phyloP scores from a whole-genome alignment of 768 basidiomycete species.

The Xerocomus spinulosus region DNA sequence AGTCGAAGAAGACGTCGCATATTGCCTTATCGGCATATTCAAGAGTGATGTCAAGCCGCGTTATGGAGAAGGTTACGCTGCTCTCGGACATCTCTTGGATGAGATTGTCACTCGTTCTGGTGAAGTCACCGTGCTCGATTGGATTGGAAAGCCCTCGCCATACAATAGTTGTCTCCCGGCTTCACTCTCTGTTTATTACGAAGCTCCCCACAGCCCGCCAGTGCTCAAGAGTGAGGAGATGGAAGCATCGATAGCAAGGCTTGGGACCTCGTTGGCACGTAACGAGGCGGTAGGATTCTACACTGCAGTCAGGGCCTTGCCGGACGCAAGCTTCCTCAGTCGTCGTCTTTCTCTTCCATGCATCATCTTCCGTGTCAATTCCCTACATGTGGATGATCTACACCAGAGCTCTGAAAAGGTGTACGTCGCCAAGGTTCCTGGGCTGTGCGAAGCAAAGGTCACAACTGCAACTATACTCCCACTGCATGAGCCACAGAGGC shows the following conservation, averaged over 20 bases:
- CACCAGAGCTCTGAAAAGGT: not conserved
- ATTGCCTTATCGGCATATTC: constrained; percentile 10
- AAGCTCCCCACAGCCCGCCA: not conserved
- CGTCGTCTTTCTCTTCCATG: constrained; percentile 8
- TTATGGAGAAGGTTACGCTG: constrained; percentile 8
- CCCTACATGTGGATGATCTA: not conserved
- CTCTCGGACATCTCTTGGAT: constrained; percentile 12
- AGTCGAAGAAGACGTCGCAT: constrained; percentile 9
- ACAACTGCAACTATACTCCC: not conserved
- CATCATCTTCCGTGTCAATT: not conserved
- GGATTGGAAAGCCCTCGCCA: constrained; percentile 7
- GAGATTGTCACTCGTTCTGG: constrained; percentile 9
- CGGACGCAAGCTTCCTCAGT: not conserved
- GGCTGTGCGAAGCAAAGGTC: not conserved
- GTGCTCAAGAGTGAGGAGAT: not conserved
- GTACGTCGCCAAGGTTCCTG: not conserved
- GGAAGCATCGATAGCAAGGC: not conserved
- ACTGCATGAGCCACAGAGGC: not conserved
- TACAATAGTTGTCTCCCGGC: constrained; percentile 14
- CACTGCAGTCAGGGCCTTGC: not conserved
- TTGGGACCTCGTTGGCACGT: not conserved
- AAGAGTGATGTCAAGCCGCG: constrained; percentile 2
- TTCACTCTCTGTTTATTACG: not conserved
- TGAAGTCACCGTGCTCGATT: constrained; percentile 6
- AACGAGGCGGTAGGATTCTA: not conserved